Percentiles rank a stretch among this genome's conserved stretches.
phyloP scores from a whole-genome alignment of 768 basidiomycete species.

The Kwoniella botswanensis region DNA sequence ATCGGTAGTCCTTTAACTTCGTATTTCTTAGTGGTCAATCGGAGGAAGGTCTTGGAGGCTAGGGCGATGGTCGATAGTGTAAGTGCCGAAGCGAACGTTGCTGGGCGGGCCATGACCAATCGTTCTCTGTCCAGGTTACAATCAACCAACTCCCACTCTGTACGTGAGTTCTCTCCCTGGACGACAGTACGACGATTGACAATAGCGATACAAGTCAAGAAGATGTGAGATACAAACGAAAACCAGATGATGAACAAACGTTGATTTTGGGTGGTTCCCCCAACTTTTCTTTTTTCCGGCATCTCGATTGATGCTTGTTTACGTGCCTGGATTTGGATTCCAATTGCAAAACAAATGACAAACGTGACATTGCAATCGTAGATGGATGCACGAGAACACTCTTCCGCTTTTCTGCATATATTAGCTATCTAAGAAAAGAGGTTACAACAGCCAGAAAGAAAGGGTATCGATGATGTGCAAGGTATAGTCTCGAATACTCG shows the following conservation, averaged over 20 bases:
- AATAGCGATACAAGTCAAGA: too few relatives aligned
- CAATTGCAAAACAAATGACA: too few relatives aligned
- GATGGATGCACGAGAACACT: neutral
- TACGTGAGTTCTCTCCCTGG: too few relatives aligned
- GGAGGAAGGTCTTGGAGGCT: constrained; percentile 76
- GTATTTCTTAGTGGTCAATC: constrained; percentile 68
- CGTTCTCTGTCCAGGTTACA: neutral
- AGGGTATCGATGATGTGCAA: constrained; percentile 11
- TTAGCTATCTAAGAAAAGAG: neutral
- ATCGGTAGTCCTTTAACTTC: constrained; percentile 72
- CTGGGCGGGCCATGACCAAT: constrained; percentile 23
- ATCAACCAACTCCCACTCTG: too few relatives aligned
- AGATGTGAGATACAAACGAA: too few relatives aligned
- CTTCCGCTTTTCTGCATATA: too few relatives aligned
- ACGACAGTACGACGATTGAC: too few relatives aligned
- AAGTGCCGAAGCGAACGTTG: constrained; percentile 62
- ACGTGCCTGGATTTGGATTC: constrained; percentile 1
- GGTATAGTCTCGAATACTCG: constrained; percentile 7
- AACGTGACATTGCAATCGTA: neutral
- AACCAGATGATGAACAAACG: too few relatives aligned
- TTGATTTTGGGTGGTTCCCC: neutral
- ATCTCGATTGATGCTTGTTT: neutral
- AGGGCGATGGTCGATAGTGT: constrained; percentile 74
- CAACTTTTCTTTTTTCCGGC: neutral
- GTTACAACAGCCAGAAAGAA: neutral